Conservation (phyloP, 106 monocot species). For the Alisma plantagoaquatica region DNA sequence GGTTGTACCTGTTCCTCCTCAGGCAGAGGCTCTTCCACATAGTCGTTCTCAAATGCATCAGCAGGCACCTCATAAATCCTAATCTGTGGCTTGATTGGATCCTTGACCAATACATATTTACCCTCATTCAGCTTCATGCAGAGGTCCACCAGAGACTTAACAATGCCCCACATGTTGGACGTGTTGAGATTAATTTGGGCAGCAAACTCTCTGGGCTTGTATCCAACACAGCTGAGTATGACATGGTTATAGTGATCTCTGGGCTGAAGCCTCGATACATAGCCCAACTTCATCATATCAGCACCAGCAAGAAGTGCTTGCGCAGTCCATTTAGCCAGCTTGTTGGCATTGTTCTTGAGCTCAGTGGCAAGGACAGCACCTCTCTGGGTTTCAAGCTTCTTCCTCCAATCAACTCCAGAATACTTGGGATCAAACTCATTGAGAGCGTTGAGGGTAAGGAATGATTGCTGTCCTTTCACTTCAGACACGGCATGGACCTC, state of each 20-base stretch:
- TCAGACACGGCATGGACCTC: conserved; percentile 77
- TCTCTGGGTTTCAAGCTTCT: conserved; percentile 95
- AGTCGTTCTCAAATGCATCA: conserved; percentile 97
- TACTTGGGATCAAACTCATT: conserved; percentile 94
- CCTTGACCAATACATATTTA: conserved; percentile 97
- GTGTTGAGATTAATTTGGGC: conserved; percentile 93
- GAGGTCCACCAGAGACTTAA: conserved; percentile 88
- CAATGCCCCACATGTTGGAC: conserved; percentile 94
- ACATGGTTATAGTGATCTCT: conserved; percentile 85
- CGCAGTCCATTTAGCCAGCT: conserved; percentile 91
- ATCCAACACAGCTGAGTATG: conserved; percentile 76
- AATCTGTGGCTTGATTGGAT: conserved; percentile 86
- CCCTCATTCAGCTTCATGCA: conserved; percentile 96
- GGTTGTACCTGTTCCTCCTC: conserved; percentile 96
- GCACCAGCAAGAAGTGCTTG: conserved; percentile 86
- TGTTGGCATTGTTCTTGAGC: conserved; percentile 96
- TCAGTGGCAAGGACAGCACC: conserved; percentile 98
- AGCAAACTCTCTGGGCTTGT: conserved; percentile 91
- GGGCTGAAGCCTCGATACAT: conserved; percentile 76
- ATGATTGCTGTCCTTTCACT: conserved; percentile 57
- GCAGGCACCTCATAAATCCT: conserved; percentile 92
- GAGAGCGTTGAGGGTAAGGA: conserved; percentile 80
- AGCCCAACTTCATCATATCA: conserved; percentile 94
- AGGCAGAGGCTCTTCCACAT: conserved; percentile 91
- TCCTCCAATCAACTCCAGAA: conserved; percentile 87